Evolutionary conservation across 805 yeast genomes (phyloP), one percentile per base, ranked within the genome.

Genomic region (Lachancea sp.): DNA sequence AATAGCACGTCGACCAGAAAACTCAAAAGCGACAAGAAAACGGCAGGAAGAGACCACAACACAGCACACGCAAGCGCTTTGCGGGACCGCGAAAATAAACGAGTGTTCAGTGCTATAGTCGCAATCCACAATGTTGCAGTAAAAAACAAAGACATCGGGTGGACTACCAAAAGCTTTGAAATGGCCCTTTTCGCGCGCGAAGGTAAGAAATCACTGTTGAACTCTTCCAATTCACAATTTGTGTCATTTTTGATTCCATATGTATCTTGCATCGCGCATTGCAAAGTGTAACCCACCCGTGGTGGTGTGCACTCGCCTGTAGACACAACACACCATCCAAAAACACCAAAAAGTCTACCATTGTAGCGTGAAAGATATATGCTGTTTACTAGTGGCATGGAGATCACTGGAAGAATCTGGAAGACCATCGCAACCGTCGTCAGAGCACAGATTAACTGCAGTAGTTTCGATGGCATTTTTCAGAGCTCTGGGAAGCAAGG

Each of bases 1-100:
- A 91, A 63, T 34, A 90, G 63, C 32, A 90, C 76, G 60, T 91
- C 98, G 2, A 87, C 87, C 48, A 90, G 67, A 52, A 91, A 85
- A 6, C 90, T 81, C 42, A 91, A 69, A 40, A 90, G 65, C 1
- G 85, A 69, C 35, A 84, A 69, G 46, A 90, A 58, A 54, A 89
- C 87, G 0, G 88, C 71, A 1, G 88, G 80, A 36, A 85, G 59
- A 1, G 88, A 73, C 63, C 84, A 70, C 2, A 82, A 53, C 31
- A 84, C 71, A 53, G 80, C 63, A 16, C 74, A 54, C 45, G 81
- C 68, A 39, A 84, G 65, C 46, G 70, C 75, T 32, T 62, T 57
- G 4, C 76, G 56, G 27, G 60, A 71, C 42, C 44, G 64, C 47
- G 57, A 65, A 45, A 65, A 63, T 0, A 55, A 51, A 16, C 65